Conservation (phyloP, 306 rosid genomes). For the Gynostemma pentaphyllum region DNA sequence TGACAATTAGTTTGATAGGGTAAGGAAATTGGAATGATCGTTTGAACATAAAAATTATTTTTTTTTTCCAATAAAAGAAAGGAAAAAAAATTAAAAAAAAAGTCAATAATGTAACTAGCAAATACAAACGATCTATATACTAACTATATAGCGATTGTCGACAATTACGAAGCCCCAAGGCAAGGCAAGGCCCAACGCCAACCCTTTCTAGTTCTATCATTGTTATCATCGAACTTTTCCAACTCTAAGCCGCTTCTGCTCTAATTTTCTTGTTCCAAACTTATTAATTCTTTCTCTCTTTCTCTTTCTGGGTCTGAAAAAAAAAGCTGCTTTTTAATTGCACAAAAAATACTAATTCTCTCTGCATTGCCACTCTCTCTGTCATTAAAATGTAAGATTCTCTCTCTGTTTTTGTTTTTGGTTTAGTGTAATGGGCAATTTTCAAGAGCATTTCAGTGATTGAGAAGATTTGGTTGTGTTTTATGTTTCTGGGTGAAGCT, state of each 20-base stretch:
- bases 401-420: slow-evolving; percentile 3
- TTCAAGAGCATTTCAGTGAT: neutral
- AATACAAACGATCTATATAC: neutral
- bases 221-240: slow-evolving; percentile 7
- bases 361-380: slow-evolving; percentile 26
- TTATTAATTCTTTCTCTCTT: neutral
- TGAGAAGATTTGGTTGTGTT: neutral
- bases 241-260: neutral
- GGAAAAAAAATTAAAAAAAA: neutral
- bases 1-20: too few species aligned
- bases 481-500: neutral
- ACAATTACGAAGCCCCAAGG: slow-evolving; percentile 2
- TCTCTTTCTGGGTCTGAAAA: neutral
- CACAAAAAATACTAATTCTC: neutral
- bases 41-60: neutral
- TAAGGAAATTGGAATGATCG: too few species aligned
- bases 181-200: too few species aligned
- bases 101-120: neutral
- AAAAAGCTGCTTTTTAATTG: neutral
- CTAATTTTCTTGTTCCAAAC: neutral
- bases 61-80: neutral
- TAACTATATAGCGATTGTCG: neutral
- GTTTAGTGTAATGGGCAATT: neutral
- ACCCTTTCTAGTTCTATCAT: neutral
- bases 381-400: slow-evolving; percentile 25